Conservation (phyloP, 441 rosid genomes). For the Eutrema salsugineum region DNA sequence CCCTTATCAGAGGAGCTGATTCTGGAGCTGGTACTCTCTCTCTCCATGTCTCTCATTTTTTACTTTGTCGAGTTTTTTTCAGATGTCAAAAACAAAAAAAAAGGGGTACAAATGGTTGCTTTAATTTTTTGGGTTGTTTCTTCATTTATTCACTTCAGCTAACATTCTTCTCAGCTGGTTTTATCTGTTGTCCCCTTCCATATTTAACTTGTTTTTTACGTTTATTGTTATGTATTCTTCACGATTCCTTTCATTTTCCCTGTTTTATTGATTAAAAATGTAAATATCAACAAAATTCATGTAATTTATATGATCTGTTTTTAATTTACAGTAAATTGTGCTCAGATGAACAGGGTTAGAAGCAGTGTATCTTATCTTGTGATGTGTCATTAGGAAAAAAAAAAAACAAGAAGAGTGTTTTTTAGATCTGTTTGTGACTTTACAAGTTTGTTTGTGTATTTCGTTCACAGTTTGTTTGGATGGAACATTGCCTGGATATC, state of each 20-base stretch:
- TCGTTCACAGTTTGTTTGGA: conserved; percentile 81
- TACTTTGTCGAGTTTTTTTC: neutral
- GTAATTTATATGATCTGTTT: neutral
- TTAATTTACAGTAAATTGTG: neutral
- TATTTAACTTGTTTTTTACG: conserved; percentile 17
- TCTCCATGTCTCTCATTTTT: neutral
- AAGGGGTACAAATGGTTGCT: neutral
- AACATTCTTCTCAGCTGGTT: conserved; percentile 12
- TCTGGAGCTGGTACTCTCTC: conserved; percentile 78
- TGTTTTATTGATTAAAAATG: conserved; percentile 7
- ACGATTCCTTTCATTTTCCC: neutral
- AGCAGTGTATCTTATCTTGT: neutral
- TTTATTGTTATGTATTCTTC: neutral
- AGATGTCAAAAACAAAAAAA: neutral
- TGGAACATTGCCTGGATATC: conserved; percentile 98
- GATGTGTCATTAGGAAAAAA: neutral
- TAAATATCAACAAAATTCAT: neutral
- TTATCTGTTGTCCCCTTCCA: conserved; percentile 4
- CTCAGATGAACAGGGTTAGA: neutral
- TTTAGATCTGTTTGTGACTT: neutral
- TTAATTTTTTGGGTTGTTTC: neutral
- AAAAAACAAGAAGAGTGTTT: neutral
- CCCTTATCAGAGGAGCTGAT: conserved; percentile 75
- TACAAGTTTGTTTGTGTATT: neutral
- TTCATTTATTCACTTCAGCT: conserved; percentile 22